phyloP scores from a whole-genome alignment of 192 early-diverging fungal species.

The Piromyces sp. region DNA sequence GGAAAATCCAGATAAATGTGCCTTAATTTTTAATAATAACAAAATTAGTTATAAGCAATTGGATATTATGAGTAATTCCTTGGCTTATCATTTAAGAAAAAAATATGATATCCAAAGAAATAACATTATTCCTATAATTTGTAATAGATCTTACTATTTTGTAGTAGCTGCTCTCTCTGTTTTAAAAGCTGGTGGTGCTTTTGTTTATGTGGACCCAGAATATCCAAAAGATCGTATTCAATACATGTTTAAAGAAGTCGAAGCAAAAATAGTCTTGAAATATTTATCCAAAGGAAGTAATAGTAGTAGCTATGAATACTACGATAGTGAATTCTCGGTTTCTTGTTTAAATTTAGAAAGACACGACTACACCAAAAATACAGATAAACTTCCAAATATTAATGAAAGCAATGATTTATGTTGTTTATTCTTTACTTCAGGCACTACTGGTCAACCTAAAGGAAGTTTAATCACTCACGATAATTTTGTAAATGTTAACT shows the following conservation, averaged over 20 bases:
- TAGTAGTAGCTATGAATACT: too few relatives aligned
- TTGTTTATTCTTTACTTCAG: slow-evolving; percentile 3
- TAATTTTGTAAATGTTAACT: neutral
- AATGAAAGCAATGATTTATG: neutral
- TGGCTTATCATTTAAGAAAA: too few relatives aligned
- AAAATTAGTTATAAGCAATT: too few relatives aligned
- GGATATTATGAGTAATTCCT: too few relatives aligned
- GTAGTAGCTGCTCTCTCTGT: slow-evolving; percentile 5
- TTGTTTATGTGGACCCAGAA: slow-evolving; percentile 11
- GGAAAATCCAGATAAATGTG: too few relatives aligned
- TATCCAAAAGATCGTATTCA: slow-evolving; percentile 9
- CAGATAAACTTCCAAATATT: neutral
- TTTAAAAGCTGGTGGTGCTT: slow-evolving; percentile 14
- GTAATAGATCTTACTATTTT: too few relatives aligned
- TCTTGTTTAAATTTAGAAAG: neutral
- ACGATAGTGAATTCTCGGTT: too few relatives aligned
- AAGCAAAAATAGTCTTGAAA: too few relatives aligned
- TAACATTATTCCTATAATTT: too few relatives aligned
- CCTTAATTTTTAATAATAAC: too few relatives aligned
- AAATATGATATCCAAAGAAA: too few relatives aligned
- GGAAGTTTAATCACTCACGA: slow-evolving; percentile 7
- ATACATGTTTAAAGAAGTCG: slow-evolving; percentile 4
- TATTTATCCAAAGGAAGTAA: too few relatives aligned
- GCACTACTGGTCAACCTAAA: slow-evolving; percentile 12
- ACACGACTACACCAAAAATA: neutral